Conservation (phyloP, 768 basidiomycete genomes). For the Podaxis mareebaensis region DNA sequence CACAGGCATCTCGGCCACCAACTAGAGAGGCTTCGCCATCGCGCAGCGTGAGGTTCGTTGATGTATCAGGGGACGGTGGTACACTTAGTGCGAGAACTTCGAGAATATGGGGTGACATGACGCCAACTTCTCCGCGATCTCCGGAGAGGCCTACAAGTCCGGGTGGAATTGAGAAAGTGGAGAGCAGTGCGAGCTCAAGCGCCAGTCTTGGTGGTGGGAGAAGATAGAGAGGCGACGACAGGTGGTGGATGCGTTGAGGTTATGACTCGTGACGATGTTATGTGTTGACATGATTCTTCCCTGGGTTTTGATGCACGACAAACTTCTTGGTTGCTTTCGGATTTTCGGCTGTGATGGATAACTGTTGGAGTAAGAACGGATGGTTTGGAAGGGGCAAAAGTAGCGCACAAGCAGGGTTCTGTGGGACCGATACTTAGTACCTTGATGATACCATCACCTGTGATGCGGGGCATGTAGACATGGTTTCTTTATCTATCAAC, state of each 20-base stretch:
- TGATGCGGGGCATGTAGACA: background rate
- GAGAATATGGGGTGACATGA: conserved; percentile 1
- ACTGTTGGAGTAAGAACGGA: background rate
- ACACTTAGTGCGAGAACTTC: conserved; percentile 4
- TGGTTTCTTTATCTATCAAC: background rate
- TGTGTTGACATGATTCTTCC: conserved; percentile 2
- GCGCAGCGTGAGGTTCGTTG: conserved; percentile 41
- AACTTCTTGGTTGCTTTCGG: background rate
- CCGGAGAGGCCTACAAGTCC: background rate
- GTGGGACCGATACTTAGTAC: background rate
- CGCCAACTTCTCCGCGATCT: background rate
- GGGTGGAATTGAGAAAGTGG: conserved; percentile 3
- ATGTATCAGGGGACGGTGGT: conserved; percentile 2
- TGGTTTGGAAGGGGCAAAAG: background rate
- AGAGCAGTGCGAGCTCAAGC: conserved; percentile 2
- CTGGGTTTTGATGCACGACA: background rate
- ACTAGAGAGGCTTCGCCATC: conserved; percentile 46
- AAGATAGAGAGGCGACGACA: background rate
- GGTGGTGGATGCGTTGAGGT: background rate
- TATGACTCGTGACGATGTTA: background rate
- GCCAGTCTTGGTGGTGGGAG: background rate
- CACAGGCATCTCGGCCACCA: conserved; percentile 27
- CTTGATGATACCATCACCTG: background rate
- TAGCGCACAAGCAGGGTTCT: background rate
- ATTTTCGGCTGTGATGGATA: background rate